Conservation (phyloP, 169 alveolate genomes). For the Eimeria acervulina region DNA sequence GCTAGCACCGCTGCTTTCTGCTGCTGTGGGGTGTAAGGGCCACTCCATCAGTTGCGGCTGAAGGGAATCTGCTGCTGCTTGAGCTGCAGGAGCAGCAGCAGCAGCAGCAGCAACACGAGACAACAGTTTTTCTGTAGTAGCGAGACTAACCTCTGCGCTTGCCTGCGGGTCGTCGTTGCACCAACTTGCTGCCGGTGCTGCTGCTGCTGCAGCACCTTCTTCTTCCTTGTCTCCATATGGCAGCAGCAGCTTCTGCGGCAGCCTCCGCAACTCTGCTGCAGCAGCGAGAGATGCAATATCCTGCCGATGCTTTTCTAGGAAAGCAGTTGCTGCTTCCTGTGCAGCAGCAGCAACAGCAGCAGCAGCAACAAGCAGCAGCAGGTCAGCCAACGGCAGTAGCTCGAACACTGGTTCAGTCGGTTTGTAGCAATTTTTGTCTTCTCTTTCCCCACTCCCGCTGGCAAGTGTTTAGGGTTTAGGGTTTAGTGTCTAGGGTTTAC, state of each 20-base stretch:
- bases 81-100: constrained; percentile 19
- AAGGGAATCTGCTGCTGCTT: constrained; percentile 34
- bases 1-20: constrained; percentile 8
- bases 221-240: constrained; percentile 70
- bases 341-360: constrained; percentile 57
- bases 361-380: background rate
- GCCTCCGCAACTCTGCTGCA: constrained; percentile 47
- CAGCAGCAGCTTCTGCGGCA: constrained; percentile 74
- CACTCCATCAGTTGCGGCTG: constrained; percentile 21
- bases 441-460: background rate
- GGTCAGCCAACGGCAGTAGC: background rate
- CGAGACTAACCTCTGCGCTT: constrained; percentile 70
- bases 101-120: constrained; percentile 46
- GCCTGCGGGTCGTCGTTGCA: constrained; percentile 64
- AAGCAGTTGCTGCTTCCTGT: constrained; percentile 65
- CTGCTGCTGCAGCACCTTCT: constrained; percentile 56
- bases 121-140: constrained; percentile 11
- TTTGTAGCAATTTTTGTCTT: background rate
- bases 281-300: constrained; percentile 52
- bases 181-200: constrained; percentile 59
- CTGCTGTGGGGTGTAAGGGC: constrained; percentile 58
- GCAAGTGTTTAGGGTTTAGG: constrained; percentile 29
- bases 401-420: background rate
- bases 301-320: constrained; percentile 27
- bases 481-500: constrained; percentile 7